These are phyloP conservation scores for Eimeria tenella DNA, from an alignment of 169 alveolate species.

Conservation along the genomic window DNA sequence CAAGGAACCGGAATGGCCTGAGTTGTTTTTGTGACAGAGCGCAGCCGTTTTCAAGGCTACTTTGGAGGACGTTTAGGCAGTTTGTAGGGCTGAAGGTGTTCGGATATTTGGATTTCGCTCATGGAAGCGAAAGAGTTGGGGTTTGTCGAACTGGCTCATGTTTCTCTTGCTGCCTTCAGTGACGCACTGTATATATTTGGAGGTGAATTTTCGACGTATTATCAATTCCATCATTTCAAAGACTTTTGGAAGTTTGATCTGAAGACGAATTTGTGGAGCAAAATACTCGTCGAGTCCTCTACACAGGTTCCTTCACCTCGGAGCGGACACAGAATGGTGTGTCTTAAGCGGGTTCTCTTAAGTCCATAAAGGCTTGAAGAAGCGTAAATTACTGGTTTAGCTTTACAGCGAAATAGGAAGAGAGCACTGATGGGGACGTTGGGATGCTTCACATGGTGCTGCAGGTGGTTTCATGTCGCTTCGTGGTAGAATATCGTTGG, in stretches of 20 bases:
- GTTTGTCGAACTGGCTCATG: too few relatives aligned
- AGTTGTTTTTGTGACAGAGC: not conserved
- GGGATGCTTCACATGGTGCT: not conserved
- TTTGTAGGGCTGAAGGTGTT: too few relatives aligned
- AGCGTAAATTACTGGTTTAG: too few relatives aligned
- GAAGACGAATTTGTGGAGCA: conserved; percentile 86
- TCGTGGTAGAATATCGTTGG: not conserved
- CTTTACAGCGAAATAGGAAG: too few relatives aligned
- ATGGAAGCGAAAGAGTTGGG: too few relatives aligned
- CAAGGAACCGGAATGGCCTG: not conserved
- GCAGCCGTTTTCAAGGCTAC: not conserved
- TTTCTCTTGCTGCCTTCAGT: conserved; percentile 60
- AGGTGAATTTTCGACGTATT: conserved; percentile 92
- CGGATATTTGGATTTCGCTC: too few relatives aligned
- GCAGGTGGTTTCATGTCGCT: not conserved
- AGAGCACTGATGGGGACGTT: too few relatives aligned
- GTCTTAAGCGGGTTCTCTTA: not conserved
- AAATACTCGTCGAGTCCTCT: conserved; percentile 84
- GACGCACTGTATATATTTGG: conserved; percentile 92
- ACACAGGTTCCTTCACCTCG: conserved; percentile 91
- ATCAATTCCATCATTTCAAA: conserved; percentile 92
- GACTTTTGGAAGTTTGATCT: conserved; percentile 91
- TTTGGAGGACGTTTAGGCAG: too few relatives aligned
- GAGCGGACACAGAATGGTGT: conserved; percentile 95
- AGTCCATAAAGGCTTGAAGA: too few relatives aligned